Base-by-base conservation (phyloP, 768 basidiomycete genomes). In the Russula vinacea region DNA sequence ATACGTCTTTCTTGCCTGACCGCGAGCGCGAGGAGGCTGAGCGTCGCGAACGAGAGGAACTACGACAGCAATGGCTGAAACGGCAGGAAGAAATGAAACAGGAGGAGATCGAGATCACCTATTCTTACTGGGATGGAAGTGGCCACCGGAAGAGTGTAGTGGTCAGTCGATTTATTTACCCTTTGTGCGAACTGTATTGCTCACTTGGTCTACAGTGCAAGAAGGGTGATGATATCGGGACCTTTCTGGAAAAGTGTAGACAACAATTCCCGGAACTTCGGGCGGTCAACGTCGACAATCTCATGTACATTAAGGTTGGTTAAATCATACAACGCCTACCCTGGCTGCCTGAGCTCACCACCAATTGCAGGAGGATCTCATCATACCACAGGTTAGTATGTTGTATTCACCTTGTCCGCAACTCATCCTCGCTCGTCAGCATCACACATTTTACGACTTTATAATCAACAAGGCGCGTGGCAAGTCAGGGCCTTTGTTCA, bases 81-180 rank as follows among this genome's bases (percentile, higher is more conserved):
- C 80, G 80, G 66, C 88, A 90, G 69, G 81, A 87, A 65, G 80
- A 86, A 26, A 82, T 88, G 60, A 88, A 88, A 73, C 71, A 76
- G 32, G 88, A 89, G 67, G 82, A 83, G 26, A 91, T 99, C 59
- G 97, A 98, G 75, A 82, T 99, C 61, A 88, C 88, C 0, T 99
- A 98, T 72, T 97, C 94, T 0, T 99, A 88, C 74, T 99, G 97
- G 97, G 97, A 99, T 73, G 97, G 97, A 13, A 94, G 90, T 71
- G 97, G 97, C 0, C 97, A 98, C 76, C 80, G 97, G 58, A 97
- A 95, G 78, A 88, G 86, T 56, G 95, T 96, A 17, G 81, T 78
- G 70, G 96, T 96, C 71, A 76, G 91, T 80, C 29, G 51, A 6
- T 58, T 10, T 17, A 54, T 49, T 26, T 50, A 3, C 56, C 5